These are phyloP conservation scores for Jamesozyma piceae DNA, from an alignment of 805 yeast species.

Conservation along the genomic window DNA sequence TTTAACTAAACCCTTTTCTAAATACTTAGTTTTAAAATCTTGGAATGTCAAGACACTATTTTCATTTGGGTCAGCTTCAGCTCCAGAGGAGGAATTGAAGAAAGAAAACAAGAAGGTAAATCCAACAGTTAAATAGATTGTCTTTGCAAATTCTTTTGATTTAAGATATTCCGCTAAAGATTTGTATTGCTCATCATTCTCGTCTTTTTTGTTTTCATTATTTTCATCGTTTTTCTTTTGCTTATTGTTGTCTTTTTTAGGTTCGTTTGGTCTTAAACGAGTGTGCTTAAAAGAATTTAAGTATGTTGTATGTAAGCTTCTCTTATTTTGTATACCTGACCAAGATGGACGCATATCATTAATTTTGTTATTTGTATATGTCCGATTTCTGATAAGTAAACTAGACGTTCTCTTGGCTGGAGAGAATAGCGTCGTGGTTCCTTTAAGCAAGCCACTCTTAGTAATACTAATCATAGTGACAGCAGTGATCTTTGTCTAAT, in stretches of 20 bases:
- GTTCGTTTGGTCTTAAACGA: neutral
- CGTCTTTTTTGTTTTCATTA: constrained; percentile 3
- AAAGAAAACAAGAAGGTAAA: constrained; percentile 32
- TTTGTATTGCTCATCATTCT: constrained; percentile 17
- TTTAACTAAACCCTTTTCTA: constrained; percentile 71
- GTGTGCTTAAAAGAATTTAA: neutral
- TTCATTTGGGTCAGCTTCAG: constrained; percentile 8
- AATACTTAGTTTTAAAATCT: constrained; percentile 71
- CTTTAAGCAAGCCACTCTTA: neutral
- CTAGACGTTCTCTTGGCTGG: neutral
- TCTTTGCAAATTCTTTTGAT: constrained; percentile 36
- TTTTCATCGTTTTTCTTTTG: neutral
- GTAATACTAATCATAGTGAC: neutral
- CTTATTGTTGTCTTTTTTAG: neutral
- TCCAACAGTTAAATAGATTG: constrained; percentile 33
- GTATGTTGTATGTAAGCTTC: neutral
- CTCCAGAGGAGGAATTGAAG: constrained; percentile 19
- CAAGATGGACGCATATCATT: neutral
- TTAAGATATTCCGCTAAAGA: constrained; percentile 32
- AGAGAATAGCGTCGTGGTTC: neutral
- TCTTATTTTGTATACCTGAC: neutral
- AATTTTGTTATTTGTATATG: neutral
- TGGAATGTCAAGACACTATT: constrained; percentile 49
- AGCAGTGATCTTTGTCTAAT: too few species aligned
- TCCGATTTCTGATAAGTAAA: neutral